Evolutionary conservation across 1,284 basidiomycete species (phyloP).

Genomic region (Ceratobasidium sp.): DNA sequence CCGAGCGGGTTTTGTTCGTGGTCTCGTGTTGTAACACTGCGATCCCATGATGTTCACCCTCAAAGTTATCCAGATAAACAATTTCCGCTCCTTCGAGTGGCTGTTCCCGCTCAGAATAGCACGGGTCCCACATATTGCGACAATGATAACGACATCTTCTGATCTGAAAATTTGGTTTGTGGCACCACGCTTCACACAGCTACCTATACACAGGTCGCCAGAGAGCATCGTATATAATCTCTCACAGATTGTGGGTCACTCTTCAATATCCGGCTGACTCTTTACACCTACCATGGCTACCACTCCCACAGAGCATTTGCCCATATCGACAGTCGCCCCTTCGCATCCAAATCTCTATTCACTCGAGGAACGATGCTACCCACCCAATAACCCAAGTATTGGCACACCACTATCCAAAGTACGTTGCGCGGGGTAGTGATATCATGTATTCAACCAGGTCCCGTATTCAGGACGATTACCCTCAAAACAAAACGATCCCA

Average conservation of each 20-base stretch:
- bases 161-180: no score
- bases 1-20: not conserved
- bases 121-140: no score
- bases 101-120: no score
- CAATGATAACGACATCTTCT: no score
- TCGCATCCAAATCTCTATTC: not conserved
- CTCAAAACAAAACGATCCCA: constrained; percentile 60
- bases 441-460: not conserved
- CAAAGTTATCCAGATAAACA: not conserved
- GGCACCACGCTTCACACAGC: no score
- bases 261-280: not conserved
- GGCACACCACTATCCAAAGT: constrained; percentile 59
- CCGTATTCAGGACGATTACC: constrained; percentile 52
- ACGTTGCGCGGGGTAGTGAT: constrained; percentile 23
- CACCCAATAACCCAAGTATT: constrained; percentile 67
- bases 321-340: not conserved
- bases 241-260: no score
- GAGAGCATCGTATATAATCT: no score
- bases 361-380: constrained; percentile 58
- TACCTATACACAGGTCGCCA: no score
- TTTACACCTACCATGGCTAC: not conserved
- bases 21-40: not conserved
- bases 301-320: not conserved
- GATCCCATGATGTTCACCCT: not conserved
- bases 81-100: not conserved